Evolutionary conservation across 371 early-diverging fungal species (phyloP), one percentile per base, ranked within the genome.

Genomic region (Actinomortierella wolfii): DNA sequence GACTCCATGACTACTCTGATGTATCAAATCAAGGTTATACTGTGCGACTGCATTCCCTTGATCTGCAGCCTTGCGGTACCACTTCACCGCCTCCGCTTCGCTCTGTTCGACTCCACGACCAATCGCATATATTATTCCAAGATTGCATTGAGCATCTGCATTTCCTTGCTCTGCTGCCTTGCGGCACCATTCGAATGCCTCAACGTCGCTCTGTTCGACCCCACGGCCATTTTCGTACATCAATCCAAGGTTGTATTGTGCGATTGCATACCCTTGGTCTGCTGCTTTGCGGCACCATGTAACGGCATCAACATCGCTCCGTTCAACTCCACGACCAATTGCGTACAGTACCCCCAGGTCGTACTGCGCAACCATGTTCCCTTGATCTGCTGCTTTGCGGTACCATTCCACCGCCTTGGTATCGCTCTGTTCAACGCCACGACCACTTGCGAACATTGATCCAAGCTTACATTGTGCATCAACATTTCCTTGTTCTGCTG

Each of bases 371-470:
- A 83, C 85, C 39, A 87, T 86, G 74, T 93, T 92, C 26, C 89
- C 89, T 60, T 87, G 84, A 26, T 79, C 77, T 1, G 96, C 92
- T 3, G 95, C 81, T 47, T 80, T 79, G 54, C 76, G 71, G 73
- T 92, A 94, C 86, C 82, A 86, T 61, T 86, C 83, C 11, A 93
- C 86, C 3, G 94, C 91, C 56, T 83, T 79, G 44, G 78, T 71
- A 41, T 86, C 79, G 77, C 92, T 74, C 66, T 82, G 82, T 14
- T 67, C 77, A 2, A 92, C 88, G 9, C 94, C 94, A 43, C 91
- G 81, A 13, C 94, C 96, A 62, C 95, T 92, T 49, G 92, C 92
- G 67, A 89, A 94, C 67, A 96, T 95, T 61, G 89, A 94, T 5
- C 95, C 97, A 29, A 96, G 82, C 2, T 91, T 91, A 51, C 92